phyloP scores from a whole-genome alignment of 2,329 filamentous ascomycete species.

The Colletotrichum euphorbiae region DNA sequence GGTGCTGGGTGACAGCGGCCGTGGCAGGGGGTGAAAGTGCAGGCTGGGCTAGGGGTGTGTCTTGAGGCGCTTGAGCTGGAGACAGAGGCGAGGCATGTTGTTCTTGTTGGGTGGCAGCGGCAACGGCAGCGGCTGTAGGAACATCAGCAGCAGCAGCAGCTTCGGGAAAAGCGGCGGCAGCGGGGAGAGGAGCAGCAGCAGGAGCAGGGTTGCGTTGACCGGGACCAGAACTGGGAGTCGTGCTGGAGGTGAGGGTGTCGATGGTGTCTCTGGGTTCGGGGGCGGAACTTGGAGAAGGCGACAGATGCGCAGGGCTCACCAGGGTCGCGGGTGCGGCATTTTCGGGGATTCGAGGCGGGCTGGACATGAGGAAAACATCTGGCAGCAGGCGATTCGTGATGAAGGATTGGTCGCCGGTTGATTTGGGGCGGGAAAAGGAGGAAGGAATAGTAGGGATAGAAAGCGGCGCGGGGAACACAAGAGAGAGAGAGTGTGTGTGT shows the following conservation, averaged over 20 bases:
- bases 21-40: conserved; percentile 41
- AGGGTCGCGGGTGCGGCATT: conserved; percentile 65
- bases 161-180: conserved; percentile 18
- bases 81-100: conserved; percentile 29
- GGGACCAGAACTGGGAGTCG: conserved; percentile 18
- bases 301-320: conserved; percentile 51
- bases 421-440: conserved; percentile 32
- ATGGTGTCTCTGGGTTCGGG: conserved; percentile 1
- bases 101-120: conserved; percentile 16
- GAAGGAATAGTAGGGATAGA: conserved; percentile 32
- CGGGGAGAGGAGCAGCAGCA: conserved; percentile 6
- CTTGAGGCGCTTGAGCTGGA: conserved; percentile 41
- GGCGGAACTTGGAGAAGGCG: conserved; percentile 13
- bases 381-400: conserved; percentile 50
- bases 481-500: background rate
- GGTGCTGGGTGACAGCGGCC: conserved; percentile 39
- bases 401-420: conserved; percentile 45
- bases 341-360: conserved; percentile 61
- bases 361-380: conserved; percentile 71
- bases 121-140: conserved; percentile 9
- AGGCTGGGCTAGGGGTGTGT: conserved; percentile 37
- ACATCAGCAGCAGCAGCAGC: conserved; percentile 3
- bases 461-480: conserved; percentile 4
- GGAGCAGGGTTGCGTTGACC: conserved; percentile 17
- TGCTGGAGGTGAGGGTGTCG: conserved; percentile 18